Conservation (phyloP, 495 filamentous ascomycete genomes). For the Aspergillus cavernicola region DNA sequence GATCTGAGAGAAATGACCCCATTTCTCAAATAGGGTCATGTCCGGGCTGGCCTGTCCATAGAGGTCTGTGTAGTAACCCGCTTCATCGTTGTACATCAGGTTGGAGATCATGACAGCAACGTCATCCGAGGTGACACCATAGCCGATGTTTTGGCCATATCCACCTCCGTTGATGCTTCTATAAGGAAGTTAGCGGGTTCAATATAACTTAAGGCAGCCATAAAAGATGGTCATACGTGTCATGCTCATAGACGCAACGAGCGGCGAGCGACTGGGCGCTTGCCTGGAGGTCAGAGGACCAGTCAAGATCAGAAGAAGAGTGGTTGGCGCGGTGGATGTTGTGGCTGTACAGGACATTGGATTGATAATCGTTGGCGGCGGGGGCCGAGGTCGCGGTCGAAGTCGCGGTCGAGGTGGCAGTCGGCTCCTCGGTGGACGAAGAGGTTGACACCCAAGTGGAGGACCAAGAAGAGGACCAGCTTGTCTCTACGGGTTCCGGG, state of each 20-base stretch:
- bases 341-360: slow-evolving; percentile 63
- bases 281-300: slow-evolving; percentile 57
- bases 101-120: slow-evolving; percentile 65
- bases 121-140: slow-evolving; percentile 39
- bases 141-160: slow-evolving; percentile 86
- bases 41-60: slow-evolving; percentile 47
- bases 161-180: slow-evolving; percentile 52
- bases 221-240: slow-evolving; percentile 57
- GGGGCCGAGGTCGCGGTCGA: slow-evolving; percentile 27
- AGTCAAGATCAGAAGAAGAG: slow-evolving; percentile 60
- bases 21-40: slow-evolving; percentile 60
- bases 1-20: slow-evolving; percentile 89
- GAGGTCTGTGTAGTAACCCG: slow-evolving; percentile 41
- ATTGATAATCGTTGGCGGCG: slow-evolving; percentile 38
- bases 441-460: slow-evolving; percentile 17
- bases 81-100: slow-evolving; percentile 82
- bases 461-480: slow-evolving; percentile 3
- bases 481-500: slow-evolving; percentile 1
- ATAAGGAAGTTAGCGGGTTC: slow-evolving; percentile 9
- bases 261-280: slow-evolving; percentile 53
- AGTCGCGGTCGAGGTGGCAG: slow-evolving; percentile 25
- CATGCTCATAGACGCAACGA: slow-evolving; percentile 69
- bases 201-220: neutral
- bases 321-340: slow-evolving; percentile 86
- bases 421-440: slow-evolving; percentile 8